These are phyloP conservation scores for Podosphaera aphanis DNA, from an alignment of 2,329 filamentous ascomycete genomes.

Conservation along the genomic window DNA sequence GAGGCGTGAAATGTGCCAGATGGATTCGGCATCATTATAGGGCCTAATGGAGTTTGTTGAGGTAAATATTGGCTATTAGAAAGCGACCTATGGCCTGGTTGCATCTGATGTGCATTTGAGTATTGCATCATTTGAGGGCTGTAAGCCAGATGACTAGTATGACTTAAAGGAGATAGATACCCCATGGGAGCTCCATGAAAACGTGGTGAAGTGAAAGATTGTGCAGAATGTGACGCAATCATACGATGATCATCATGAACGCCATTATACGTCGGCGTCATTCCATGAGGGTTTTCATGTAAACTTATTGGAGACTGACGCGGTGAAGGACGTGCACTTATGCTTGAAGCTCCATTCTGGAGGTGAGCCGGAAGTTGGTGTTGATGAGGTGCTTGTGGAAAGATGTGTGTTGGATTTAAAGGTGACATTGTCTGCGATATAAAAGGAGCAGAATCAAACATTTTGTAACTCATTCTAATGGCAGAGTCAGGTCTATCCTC, in stretches of 20 bases:
- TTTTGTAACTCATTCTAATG: conserved; percentile 48
- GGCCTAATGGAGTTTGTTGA: conserved; percentile 48
- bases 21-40: conserved; percentile 64
- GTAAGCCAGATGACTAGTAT: conserved; percentile 46
- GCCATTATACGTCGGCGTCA: conserved; percentile 42
- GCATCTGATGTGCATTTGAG: conserved; percentile 45
- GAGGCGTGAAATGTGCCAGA: conserved; percentile 51
- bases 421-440: conserved; percentile 35
- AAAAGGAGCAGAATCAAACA: conserved; percentile 48
- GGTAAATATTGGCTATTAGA: conserved; percentile 54
- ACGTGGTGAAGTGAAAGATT: conserved; percentile 68
- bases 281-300: conserved; percentile 41
- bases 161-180: conserved; percentile 48
- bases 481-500: conserved; percentile 50
- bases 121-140: conserved; percentile 48
- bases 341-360: conserved; percentile 46
- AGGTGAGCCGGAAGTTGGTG: conserved; percentile 68
- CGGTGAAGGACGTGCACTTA: conserved; percentile 22
- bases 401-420: conserved; percentile 43
- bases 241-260: conserved; percentile 56
- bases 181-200: conserved; percentile 46
- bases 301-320: conserved; percentile 56
- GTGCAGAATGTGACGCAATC: conserved; percentile 64
- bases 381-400: conserved; percentile 55
- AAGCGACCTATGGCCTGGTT: conserved; percentile 40